Base-by-base conservation (phyloP, 768 basidiomycete species). In the Podaxis carcinomalis region DNA sequence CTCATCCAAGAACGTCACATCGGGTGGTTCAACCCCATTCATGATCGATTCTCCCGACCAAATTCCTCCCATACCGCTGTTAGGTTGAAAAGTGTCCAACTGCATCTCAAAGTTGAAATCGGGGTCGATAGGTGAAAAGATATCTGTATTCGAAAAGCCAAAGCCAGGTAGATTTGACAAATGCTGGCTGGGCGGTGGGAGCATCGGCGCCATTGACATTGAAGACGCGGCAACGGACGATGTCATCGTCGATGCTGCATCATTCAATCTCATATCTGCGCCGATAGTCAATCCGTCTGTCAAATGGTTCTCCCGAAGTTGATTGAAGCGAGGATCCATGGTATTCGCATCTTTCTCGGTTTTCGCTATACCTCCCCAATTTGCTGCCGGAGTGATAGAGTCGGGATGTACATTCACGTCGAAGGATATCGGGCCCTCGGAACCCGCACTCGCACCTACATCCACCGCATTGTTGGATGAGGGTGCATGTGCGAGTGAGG, bases 361-460 rank as follows among this genome's bases (percentile, higher is more conserved):
- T 21, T 44, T 5, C 32, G 2, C 32, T 32, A 5, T 32, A 32
- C 6, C 80, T 78, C 51, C 86, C 78, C 54, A 88, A 69, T 36
- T 59, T 21, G 62, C n/a, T 19, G 42, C 19, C n/a, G 19, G 4
- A 73, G 66, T 53, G 74, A 9, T 32, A 32, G 68, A 10, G 76
- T 65, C 40, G 69, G 68, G 3, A 0, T 23, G 23, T 23, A 62
- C 4, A 32, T 32, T 32, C 5, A 32, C 32, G 7, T 32, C 7
- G 32, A 32, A 32, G 32, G 32, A 2, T 32, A 9, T 32, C 32
- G 7, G 32, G 32, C 32, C 6, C 32, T 32, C 32, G 32, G 32
- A 32, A 5, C 32, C 32, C 32, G 7, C 32, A 32, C 32, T 32
- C 32, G 32, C 32, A 32, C 32, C 32, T 32, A 32, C 32, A 32